These are phyloP conservation scores for Iberis pinnata DNA, from an alignment of 345 rosid genomes.

Conservation along the genomic window DNA sequence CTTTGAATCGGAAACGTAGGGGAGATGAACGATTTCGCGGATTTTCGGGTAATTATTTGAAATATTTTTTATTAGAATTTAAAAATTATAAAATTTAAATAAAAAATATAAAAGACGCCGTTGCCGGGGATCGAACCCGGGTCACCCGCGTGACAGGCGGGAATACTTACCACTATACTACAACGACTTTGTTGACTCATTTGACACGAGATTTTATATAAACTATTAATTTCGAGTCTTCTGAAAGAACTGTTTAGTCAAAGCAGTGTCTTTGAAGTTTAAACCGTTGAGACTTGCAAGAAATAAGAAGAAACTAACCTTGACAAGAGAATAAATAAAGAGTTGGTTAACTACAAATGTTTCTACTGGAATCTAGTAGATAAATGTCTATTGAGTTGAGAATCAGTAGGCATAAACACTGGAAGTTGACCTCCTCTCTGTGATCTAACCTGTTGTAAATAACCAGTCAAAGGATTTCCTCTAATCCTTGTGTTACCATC, in stretches of 20 bases:
- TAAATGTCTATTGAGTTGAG: constrained; percentile 38
- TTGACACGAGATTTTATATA: too few species aligned
- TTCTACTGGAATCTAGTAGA: constrained; percentile 43
- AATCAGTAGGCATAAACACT: constrained; percentile 74
- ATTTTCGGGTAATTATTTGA: constrained; percentile 15
- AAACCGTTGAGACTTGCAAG: too few species aligned
- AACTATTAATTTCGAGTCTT: too few species aligned
- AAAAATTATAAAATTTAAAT: background rate
- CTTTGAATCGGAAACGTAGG: constrained; percentile 27
- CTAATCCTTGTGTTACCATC: constrained; percentile 29
- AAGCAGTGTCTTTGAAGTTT: too few species aligned
- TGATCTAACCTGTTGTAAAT: constrained; percentile 49
- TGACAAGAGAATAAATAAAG: background rate
- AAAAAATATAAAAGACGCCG: constrained; percentile 38
- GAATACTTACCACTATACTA: constrained; percentile 83
- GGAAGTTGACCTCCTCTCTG: constrained; percentile 80
- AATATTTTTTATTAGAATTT: too few species aligned
- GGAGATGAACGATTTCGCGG: constrained; percentile 29
- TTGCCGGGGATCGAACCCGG: constrained; percentile 96
- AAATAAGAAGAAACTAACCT: too few species aligned
- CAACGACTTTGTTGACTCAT: constrained; percentile 41
- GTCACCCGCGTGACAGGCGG: constrained; percentile 88
- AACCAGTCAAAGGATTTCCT: constrained; percentile 39
- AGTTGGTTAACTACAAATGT: constrained; percentile 11
- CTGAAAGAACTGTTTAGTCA: too few species aligned